Evolutionary conservation across 768 basidiomycete species (phyloP).

Genomic region (Suillus bovinus): DNA sequence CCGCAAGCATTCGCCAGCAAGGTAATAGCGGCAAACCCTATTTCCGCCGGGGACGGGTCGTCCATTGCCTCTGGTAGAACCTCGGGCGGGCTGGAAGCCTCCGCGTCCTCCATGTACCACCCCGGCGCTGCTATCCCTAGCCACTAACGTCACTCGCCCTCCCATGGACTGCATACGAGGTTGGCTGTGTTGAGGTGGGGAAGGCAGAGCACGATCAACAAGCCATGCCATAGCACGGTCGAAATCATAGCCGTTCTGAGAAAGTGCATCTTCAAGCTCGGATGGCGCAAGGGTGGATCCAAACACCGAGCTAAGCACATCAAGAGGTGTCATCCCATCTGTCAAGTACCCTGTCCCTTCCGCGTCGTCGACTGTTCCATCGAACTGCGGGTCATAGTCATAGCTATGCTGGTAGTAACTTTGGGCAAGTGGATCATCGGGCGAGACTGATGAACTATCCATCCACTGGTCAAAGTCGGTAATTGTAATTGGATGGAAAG

Average conservation of each 20-base stretch:
- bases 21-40: constrained; percentile 93
- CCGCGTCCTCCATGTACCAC: constrained; percentile 45
- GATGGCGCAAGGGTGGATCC: constrained; percentile 86
- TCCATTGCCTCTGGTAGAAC: constrained; percentile 22
- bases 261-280: constrained; percentile 92
- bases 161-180: constrained; percentile 61
- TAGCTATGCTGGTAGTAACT: constrained; percentile 31
- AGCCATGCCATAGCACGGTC: constrained; percentile 95
- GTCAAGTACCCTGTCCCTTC: constrained; percentile 65
- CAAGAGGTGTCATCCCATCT: constrained; percentile 96
- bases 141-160: constrained; percentile 65
- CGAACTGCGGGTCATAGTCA: constrained; percentile 34
- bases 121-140: constrained; percentile 47
- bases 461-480: constrained; percentile 66
- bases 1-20: constrained; percentile 93
- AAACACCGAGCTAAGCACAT: constrained; percentile 93
- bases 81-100: constrained; percentile 28
- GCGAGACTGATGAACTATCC: constrained; percentile 52
- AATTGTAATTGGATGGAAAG: constrained; percentile 63
- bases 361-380: constrained; percentile 40
- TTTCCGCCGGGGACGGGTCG: constrained; percentile 54
- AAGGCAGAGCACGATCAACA: constrained; percentile 67
- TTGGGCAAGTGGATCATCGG: constrained; percentile 46
- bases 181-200: constrained; percentile 39
- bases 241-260: constrained; percentile 89